A percentile compares a stretch with the other conserved stretches of the same genome.
Evolutionary conservation across 768 basidiomycete genomes (phyloP).

Genomic region (Leccinellum rugosiceps): DNA sequence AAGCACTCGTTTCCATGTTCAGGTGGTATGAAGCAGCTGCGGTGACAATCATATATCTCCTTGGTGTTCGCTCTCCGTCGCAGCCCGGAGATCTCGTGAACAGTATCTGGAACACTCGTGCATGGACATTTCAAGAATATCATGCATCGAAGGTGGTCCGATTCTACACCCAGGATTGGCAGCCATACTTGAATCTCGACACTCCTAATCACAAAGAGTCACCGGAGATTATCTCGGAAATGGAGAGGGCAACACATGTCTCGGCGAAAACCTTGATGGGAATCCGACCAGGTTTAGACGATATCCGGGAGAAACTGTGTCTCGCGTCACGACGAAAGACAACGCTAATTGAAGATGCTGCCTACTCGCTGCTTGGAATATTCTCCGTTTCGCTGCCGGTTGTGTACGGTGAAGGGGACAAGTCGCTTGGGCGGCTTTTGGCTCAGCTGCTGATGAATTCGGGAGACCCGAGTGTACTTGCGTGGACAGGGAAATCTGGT

Average conservation of each 20-base stretch:
- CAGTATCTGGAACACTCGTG: background rate
- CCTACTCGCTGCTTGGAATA: background rate
- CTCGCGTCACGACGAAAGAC: background rate
- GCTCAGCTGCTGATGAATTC: background rate
- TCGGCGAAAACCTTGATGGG: background rate
- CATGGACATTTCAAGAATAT: background rate
- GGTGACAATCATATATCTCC: background rate
- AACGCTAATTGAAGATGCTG: background rate
- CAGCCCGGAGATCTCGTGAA: background rate
- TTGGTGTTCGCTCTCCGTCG: background rate
- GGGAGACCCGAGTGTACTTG: background rate
- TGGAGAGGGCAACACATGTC: background rate
- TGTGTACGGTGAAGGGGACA: background rate
- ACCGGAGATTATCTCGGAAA: background rate
- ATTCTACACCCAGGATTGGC: background rate
- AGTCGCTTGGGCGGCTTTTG: background rate
- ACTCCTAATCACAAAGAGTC: background rate
- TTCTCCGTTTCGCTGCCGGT: background rate
- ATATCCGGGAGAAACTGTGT: background rate
- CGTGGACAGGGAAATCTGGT: background rate
- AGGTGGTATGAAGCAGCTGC: background rate
- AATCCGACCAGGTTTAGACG: background rate
- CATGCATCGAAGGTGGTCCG: background rate
- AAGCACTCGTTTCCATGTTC: background rate
- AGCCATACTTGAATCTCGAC: background rate